These are phyloP conservation scores for Xylariaceae sp. DNA, from an alignment of 2,329 filamentous ascomycete genomes.

Conservation along the genomic window DNA sequence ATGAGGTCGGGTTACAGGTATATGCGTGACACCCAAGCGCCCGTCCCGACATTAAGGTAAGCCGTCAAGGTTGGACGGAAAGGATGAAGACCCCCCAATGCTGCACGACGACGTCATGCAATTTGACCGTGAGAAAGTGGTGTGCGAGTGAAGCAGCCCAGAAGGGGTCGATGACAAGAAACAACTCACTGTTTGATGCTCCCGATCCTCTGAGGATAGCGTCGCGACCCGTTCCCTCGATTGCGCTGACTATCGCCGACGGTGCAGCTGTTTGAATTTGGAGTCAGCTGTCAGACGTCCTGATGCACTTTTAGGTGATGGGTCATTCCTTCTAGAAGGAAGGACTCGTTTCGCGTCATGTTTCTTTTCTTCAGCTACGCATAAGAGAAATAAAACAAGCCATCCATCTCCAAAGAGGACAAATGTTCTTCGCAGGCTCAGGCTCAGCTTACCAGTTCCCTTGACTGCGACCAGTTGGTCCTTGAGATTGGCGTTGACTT, in stretches of 20 bases:
- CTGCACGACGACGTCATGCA: conserved; percentile 11
- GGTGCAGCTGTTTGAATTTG: conserved; percentile 57
- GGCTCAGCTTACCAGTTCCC: conserved; percentile 65
- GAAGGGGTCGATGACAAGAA: conserved; percentile 11
- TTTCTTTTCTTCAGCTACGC: neutral
- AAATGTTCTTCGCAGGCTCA: neutral
- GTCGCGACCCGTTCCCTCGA: conserved; percentile 85
- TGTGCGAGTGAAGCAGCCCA: conserved; percentile 5
- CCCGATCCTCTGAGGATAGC: conserved; percentile 90
- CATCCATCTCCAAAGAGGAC: neutral
- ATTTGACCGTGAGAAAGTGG: conserved; percentile 2
- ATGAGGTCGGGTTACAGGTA: too few species aligned
- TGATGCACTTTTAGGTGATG: conserved; percentile 8
- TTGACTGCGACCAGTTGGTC: conserved; percentile 80
- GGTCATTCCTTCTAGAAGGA: conserved; percentile 5
- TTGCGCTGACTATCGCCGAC: conserved; percentile 81
- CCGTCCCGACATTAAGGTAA: too few species aligned
- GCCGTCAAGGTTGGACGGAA: too few species aligned
- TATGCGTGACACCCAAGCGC: too few species aligned
- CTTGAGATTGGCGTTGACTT: conserved; percentile 74
- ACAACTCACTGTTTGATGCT: conserved; percentile 67
- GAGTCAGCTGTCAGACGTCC: conserved; percentile 20
- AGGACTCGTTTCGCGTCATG: neutral
- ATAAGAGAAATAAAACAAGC: neutral
- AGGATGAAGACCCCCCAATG: conserved; percentile 9